Base-by-base conservation (phyloP, 1,284 basidiomycete genomes). In the Tetrapyrgos nigripes region DNA sequence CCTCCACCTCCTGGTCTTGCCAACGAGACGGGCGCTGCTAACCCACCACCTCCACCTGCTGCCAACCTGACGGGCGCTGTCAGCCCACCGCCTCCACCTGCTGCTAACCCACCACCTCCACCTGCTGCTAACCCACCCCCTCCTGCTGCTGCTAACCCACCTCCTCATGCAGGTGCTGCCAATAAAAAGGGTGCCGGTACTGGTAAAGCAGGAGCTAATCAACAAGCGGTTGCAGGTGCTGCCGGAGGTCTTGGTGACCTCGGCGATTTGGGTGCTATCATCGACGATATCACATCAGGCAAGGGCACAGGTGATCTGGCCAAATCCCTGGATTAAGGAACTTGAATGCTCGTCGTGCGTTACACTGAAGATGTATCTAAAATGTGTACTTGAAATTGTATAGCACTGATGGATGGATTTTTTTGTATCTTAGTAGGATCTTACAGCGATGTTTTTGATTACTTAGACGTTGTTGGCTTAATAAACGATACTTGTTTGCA, bases 21-120 rank as follows among this genome's bases (percentile, higher is more conserved):
- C 17, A 28, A n/a, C 31, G 26, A 14, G 17, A 8, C 17, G 17
- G 37, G 17, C 21, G 43, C 19, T 19, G 10, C 43, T 45, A 24
- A 21, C 26, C 9, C 19, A 21, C 9, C 26, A 19, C 23, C 21
- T 19, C 19, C n/a, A 6, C 6, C 28, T n/a, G 24, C 48, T 19
- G 23, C 46, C n/a, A 24, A 11, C 23, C 31, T 21, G 10, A 24
- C 53, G 1, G 46, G n/a, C 11, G 23, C n/a, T 48, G 33, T 26
- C 40, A 48, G 31, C 19, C 21, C 55, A 40, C 23, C 28, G 44
- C 48, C 43, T 50, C 47, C n/a, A 26, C 40, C 40, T 54, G 52
- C 27, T 54, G 52, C 4, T n/a, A 17, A 5, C 23, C 44, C 6
- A 54, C 19, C 24, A 35, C 57, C 48, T 73, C 73, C 50, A 71